Evolutionary conservation across 441 rosid species (phyloP).

Genomic region (Theobroma grandiflorum): DNA sequence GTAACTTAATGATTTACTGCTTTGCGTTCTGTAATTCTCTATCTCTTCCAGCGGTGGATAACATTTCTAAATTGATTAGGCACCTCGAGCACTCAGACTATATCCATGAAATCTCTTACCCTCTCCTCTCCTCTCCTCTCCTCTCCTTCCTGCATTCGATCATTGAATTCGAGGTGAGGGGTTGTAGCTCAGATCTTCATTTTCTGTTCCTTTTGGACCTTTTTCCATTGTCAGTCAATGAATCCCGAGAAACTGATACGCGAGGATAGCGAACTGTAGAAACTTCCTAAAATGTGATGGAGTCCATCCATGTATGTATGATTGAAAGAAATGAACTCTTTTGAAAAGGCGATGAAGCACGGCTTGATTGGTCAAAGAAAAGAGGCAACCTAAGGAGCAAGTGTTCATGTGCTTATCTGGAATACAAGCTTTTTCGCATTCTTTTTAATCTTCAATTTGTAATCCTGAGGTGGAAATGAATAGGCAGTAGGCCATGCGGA

Average conservation of each 20-base stretch:
- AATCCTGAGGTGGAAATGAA: conserved; percentile 30
- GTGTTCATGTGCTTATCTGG: conserved; percentile 10
- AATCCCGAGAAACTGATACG: not conserved
- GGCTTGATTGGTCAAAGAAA: conserved; percentile 20
- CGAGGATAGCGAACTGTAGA: not conserved
- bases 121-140: too few species aligned
- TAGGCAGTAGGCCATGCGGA: conserved; percentile 26
- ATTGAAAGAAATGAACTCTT: not conserved
- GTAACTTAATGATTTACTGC: not conserved
- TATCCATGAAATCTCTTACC: not conserved
- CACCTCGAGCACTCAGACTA: not conserved
- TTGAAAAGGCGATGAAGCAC: not conserved
- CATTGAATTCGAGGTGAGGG: not conserved
- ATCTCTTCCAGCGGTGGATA: not conserved
- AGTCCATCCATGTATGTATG: not conserved
- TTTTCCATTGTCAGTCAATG: not conserved
- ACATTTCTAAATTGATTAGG: not conserved
- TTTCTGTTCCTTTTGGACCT: not conserved
- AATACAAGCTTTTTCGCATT: not conserved
- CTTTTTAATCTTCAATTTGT: not conserved
- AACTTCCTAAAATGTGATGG: not conserved
- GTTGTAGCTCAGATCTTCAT: not conserved
- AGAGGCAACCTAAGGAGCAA: conserved; percentile 1
- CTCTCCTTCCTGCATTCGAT: not conserved
- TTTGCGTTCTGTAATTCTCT: not conserved